Conservation (phyloP, 306 rosid species). For the Cyamopsis tetragonoloba region DNA sequence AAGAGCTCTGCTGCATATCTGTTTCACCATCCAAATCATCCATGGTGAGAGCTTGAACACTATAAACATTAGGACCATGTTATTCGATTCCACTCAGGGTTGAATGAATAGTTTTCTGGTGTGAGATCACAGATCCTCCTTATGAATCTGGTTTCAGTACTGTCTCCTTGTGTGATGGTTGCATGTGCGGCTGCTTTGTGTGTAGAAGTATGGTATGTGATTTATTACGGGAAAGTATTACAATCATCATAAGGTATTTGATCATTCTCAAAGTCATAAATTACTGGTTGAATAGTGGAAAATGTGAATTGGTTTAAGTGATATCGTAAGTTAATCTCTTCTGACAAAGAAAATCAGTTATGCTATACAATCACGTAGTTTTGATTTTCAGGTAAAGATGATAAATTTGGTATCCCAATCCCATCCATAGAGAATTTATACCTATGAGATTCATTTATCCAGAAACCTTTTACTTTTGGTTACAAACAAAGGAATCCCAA, state of each 20-base stretch:
- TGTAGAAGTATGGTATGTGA: too few relatives aligned
- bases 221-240: too few relatives aligned
- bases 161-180: too few relatives aligned
- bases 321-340: neutral
- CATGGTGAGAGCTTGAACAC: too few relatives aligned
- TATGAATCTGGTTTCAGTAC: too few relatives aligned
- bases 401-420: slow-evolving; percentile 3
- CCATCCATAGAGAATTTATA: slow-evolving; percentile 15
- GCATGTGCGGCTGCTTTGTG: too few relatives aligned
- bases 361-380: neutral
- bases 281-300: neutral
- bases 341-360: neutral
- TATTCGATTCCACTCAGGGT: too few relatives aligned
- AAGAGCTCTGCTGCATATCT: too few relatives aligned
- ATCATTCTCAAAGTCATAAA: neutral
- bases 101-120: too few relatives aligned
- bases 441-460: slow-evolving; percentile 13
- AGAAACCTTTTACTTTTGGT: slow-evolving; percentile 1
- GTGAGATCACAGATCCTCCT: too few relatives aligned
- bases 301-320: neutral
- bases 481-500: slow-evolving; percentile 16
- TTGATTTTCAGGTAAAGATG: neutral
- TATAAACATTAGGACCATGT: too few relatives aligned
- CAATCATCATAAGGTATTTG: neutral
- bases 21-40: too few relatives aligned